phyloP scores from a whole-genome alignment of 83 land plant species.

The Picea abies region DNA sequence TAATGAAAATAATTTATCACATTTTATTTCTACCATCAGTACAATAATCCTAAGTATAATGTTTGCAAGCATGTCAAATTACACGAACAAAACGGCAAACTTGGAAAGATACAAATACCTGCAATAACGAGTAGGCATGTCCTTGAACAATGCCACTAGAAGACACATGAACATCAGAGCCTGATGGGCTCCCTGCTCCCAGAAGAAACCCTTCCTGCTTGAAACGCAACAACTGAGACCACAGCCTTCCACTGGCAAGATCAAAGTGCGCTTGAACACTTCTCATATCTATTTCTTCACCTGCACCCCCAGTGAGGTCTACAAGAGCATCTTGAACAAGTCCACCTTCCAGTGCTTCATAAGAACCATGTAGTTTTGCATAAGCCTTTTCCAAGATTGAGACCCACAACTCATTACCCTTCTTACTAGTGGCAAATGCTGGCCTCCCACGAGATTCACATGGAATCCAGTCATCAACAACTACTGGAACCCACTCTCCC shows the following conservation, averaged over 20 bases:
- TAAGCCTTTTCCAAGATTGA: conserved; percentile 98
- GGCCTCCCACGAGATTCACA: conserved; percentile 97
- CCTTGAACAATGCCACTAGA: conserved; percentile 99
- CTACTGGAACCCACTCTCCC: conserved; percentile 99
- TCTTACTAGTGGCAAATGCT: conserved; percentile 98
- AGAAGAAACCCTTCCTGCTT: conserved; percentile 97
- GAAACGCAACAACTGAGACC: conserved; percentile 97
- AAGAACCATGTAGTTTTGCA: conserved; percentile 98
- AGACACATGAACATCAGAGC: conserved; percentile 95
- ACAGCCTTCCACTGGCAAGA: conserved; percentile 96
- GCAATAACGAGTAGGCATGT: conserved; percentile 96
- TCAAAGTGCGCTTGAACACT: conserved; percentile 94
- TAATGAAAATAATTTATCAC: background rate
- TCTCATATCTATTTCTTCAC: conserved; percentile 99
- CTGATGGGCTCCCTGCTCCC: conserved; percentile 99
- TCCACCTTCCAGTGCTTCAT: conserved; percentile 98
- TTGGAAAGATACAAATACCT: conserved; percentile 47
- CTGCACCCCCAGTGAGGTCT: conserved; percentile 99
- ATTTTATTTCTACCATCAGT: background rate
- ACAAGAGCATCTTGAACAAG: conserved; percentile 99
- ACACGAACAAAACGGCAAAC: background rate
- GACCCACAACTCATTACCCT: conserved; percentile 95
- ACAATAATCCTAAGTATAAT: background rate
- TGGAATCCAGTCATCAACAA: conserved; percentile 99
- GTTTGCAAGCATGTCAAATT: background rate